A percentile compares a stretch with the other conserved stretches of the same genome.
These are phyloP conservation scores for Dactylellina drechsleri DNA, from an alignment of 2,329 filamentous ascomycete genomes.

Conservation along the genomic window DNA sequence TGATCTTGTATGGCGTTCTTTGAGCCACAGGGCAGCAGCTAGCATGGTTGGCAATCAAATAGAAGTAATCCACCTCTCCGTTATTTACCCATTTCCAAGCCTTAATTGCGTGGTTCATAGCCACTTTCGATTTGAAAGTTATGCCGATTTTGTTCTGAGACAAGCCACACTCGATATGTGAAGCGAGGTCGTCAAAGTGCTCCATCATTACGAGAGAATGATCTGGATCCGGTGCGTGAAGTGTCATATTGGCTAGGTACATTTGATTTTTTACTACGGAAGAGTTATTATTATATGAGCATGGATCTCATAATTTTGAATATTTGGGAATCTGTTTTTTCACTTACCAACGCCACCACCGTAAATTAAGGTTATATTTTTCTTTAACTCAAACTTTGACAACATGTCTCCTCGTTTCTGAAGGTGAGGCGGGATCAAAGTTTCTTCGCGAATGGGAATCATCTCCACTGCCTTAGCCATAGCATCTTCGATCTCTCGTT, in stretches of 20 bases:
- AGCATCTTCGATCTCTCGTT: slow-evolving; percentile 15
- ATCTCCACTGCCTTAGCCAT: slow-evolving; percentile 36
- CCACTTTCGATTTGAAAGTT: slow-evolving; percentile 59
- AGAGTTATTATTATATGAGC: neutral
- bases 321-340: neutral
- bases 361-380: slow-evolving; percentile 58
- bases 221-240: slow-evolving; percentile 58
- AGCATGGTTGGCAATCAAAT: slow-evolving; percentile 60
- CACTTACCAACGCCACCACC: slow-evolving; percentile 57
- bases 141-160: slow-evolving; percentile 57
- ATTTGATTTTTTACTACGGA: slow-evolving; percentile 55
- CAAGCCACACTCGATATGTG: slow-evolving; percentile 58
- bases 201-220: slow-evolving; percentile 60
- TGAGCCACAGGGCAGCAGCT: slow-evolving; percentile 59
- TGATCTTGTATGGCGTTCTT: slow-evolving; percentile 58
- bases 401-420: slow-evolving; percentile 51
- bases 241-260: slow-evolving; percentile 60
- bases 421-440: slow-evolving; percentile 23
- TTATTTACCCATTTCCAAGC: slow-evolving; percentile 60
- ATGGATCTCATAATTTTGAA: neutral
- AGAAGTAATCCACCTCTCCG: slow-evolving; percentile 57
- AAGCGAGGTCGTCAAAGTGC: slow-evolving; percentile 59
- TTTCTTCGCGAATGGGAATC: slow-evolving; percentile 38
- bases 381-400: slow-evolving; percentile 55
- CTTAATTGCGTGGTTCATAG: slow-evolving; percentile 58